Conservation (phyloP, 768 basidiomycete genomes). For the Termitomyces bulborhizus region DNA sequence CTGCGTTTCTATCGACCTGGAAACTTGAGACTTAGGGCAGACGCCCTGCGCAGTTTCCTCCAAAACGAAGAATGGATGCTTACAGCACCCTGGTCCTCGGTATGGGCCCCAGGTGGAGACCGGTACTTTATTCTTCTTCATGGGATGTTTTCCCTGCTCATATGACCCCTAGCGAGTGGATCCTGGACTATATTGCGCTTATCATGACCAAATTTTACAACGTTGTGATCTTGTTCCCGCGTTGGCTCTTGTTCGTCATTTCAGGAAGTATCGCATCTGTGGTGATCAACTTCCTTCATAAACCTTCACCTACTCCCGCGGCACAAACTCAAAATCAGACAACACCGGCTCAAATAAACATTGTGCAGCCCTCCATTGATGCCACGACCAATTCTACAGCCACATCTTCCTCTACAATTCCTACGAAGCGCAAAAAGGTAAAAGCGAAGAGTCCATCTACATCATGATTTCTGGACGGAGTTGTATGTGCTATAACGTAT, state of each 20-base stretch:
- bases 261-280: conserved; percentile 66
- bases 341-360: not conserved
- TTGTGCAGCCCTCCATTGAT: not conserved
- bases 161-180: conserved; percentile 46
- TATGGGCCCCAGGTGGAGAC: conserved; percentile 71
- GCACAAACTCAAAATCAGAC: not conserved
- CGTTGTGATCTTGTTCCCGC: conserved; percentile 49
- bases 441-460: conserved; percentile 6
- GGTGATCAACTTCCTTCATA: conserved; percentile 61
- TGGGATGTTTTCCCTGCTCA: not conserved
- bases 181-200: conserved; percentile 55
- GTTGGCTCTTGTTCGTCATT: conserved; percentile 61
- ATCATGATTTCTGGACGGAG: not conserved
- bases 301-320: conserved; percentile 6
- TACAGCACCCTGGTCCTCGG: conserved; percentile 61
- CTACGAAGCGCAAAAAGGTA: conserved; percentile 12
- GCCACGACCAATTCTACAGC: not conserved
- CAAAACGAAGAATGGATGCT: conserved; percentile 54
- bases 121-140: conserved; percentile 34
- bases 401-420: conserved; percentile 4
- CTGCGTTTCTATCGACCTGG: conserved; percentile 77
- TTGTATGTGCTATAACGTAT: not conserved
- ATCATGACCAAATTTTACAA: conserved; percentile 47
- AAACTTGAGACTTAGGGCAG: conserved; percentile 53
- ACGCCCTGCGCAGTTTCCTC: conserved; percentile 61